Evolutionary conservation across 805 yeast species (phyloP).

Genomic region (Ogataea kodamae): DNA sequence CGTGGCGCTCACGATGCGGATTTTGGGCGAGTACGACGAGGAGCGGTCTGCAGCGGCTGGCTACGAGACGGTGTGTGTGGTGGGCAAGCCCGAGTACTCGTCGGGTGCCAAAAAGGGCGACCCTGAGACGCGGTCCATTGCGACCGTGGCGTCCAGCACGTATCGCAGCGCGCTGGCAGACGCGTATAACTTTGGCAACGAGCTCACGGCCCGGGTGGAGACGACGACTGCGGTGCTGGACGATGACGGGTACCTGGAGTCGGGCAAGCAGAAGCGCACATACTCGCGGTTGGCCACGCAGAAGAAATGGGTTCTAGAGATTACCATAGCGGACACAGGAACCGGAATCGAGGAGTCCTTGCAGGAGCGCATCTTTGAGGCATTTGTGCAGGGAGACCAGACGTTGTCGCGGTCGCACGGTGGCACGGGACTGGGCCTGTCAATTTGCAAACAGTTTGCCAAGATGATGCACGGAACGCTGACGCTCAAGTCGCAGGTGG

Average conservation of each 20-base stretch:
- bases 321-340: constrained; percentile 85
- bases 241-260: constrained; percentile 22
- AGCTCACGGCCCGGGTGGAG: constrained; percentile 6
- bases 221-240: constrained; percentile 11
- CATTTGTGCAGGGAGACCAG: constrained; percentile 96
- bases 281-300: constrained; percentile 23
- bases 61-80: constrained; percentile 46
- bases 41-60: constrained; percentile 39
- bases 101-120: constrained; percentile 4
- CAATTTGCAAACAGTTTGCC: constrained; percentile 87
- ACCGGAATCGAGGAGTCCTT: constrained; percentile 86
- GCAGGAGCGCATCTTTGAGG: constrained; percentile 86
- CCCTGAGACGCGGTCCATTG: constrained; percentile 21
- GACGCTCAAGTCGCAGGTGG: constrained; percentile 66
- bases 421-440: constrained; percentile 92
- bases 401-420: constrained; percentile 87
- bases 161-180: constrained; percentile 43
- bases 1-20: constrained; percentile 58
- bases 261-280: constrained; percentile 14
- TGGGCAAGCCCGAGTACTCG: constrained; percentile 13
- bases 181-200: constrained; percentile 31
- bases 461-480: constrained; percentile 83
- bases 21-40: constrained; percentile 71
- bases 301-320: constrained; percentile 56
- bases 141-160: constrained; percentile 27